Conservation (phyloP, 1,284 basidiomycete species). For the Amylostereum chailletii region DNA sequence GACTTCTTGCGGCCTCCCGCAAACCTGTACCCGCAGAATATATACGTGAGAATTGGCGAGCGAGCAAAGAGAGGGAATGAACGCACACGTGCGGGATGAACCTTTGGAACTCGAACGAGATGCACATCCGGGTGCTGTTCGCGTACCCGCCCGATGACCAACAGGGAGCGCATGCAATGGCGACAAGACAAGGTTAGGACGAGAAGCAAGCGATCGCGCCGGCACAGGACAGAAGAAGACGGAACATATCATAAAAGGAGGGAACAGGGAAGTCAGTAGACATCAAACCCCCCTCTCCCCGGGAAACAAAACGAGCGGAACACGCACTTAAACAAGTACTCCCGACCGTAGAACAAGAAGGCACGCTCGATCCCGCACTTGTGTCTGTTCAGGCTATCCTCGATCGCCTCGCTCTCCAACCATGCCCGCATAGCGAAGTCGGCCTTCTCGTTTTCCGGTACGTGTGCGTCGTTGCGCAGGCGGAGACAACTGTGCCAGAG, state of each 20-base stretch:
- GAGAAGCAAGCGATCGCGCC: too few species aligned
- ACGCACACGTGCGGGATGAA: slow-evolving; percentile 59
- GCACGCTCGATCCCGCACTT: slow-evolving; percentile 57
- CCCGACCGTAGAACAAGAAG: slow-evolving; percentile 61
- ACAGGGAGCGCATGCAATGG: slow-evolving; percentile 2
- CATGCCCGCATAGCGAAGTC: slow-evolving; percentile 60
- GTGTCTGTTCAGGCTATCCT: slow-evolving; percentile 52
- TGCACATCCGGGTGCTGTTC: slow-evolving; percentile 56
- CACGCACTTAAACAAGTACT: slow-evolving; percentile 71
- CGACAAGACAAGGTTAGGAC: background rate
- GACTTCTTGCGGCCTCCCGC: slow-evolving; percentile 53
- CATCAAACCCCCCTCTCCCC: background rate
- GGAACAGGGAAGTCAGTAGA: background rate
- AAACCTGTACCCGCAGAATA: slow-evolving; percentile 33
- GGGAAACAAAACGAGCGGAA: background rate
- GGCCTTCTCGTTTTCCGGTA: slow-evolving; percentile 41
- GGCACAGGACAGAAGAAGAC: too few species aligned
- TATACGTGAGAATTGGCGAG: slow-evolving; percentile 3
- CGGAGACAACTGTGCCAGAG: slow-evolving; percentile 65
- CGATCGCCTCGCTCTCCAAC: slow-evolving; percentile 63
- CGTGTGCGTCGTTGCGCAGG: slow-evolving; percentile 36
- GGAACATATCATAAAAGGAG: background rate
- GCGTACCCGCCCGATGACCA: slow-evolving; percentile 3
- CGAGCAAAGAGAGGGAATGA: background rate
- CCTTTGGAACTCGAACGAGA: slow-evolving; percentile 60